These are phyloP conservation scores for Ustilago lituana DNA, from an alignment of 1,284 basidiomycete species.

Conservation along the genomic window DNA sequence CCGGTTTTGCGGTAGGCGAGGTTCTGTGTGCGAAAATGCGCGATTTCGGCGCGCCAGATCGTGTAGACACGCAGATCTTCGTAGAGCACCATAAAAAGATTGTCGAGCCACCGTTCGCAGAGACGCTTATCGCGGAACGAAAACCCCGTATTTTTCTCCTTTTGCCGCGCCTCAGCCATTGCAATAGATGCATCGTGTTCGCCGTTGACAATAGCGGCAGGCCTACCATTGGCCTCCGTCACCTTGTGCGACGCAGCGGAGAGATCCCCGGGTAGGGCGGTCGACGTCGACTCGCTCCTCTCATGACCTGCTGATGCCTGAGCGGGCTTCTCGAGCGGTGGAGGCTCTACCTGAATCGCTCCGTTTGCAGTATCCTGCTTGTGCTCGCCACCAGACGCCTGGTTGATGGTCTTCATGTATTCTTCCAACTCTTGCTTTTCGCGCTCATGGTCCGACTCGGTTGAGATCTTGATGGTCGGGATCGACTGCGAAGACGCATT, in stretches of 20 bases:
- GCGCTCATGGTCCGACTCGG: conserved; percentile 76
- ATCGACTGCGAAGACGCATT: conserved; percentile 70
- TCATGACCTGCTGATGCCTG: conserved; percentile 65
- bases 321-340: conserved; percentile 68
- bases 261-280: conserved; percentile 21
- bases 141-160: conserved; percentile 72
- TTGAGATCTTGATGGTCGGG: conserved; percentile 88
- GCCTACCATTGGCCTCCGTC: conserved; percentile 7
- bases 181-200: conserved; percentile 48
- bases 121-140: conserved; percentile 95
- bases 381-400: neutral
- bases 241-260: conserved; percentile 12
- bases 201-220: conserved; percentile 36
- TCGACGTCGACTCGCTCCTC: conserved; percentile 35
- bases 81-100: conserved; percentile 97
- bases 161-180: conserved; percentile 40
- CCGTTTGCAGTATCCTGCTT: neutral
- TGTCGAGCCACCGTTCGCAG: conserved; percentile 97
- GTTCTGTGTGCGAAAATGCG: conserved; percentile 96
- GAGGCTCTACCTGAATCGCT: conserved; percentile 51
- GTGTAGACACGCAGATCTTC: conserved; percentile 99
- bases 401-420: conserved; percentile 63
- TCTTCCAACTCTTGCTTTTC: conserved; percentile 68
- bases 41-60: conserved; percentile 98
- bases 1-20: conserved; percentile 96